Evolutionary conservation across 345 rosid species (phyloP).

Genomic region (Euphorbia pulcherrima): DNA sequence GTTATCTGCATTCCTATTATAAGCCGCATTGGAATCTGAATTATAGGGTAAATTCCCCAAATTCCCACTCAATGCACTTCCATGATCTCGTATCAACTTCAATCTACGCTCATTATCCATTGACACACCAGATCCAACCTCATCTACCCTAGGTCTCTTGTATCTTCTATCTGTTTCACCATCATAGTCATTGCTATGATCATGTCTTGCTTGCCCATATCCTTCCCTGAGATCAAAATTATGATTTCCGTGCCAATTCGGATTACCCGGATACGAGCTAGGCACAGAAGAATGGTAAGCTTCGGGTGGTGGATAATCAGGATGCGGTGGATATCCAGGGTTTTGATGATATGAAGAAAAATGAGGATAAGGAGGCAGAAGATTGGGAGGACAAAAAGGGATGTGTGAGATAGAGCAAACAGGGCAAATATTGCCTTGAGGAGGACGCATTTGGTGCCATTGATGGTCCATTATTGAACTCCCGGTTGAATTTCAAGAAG

Average conservation of each 20-base stretch:
- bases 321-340: conserved; percentile 42
- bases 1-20: not conserved
- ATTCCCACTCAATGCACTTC: conserved; percentile 29
- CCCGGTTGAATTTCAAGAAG: not conserved
- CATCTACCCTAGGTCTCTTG: conserved; percentile 68
- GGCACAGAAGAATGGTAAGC: conserved; percentile 30
- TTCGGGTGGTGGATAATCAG: conserved; percentile 37
- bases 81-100: conserved; percentile 81
- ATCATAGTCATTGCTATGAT: conserved; percentile 22
- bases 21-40: not conserved
- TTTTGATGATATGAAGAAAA: conserved; percentile 27
- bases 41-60: not conserved
- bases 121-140: conserved; percentile 20
- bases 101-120: conserved; percentile 68
- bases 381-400: conserved; percentile 56
- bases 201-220: conserved; percentile 16
- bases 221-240: conserved; percentile 19
- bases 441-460: conserved; percentile 54
- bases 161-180: conserved; percentile 50
- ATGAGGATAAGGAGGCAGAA: conserved; percentile 28
- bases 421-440: conserved; percentile 51
- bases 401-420: conserved; percentile 58
- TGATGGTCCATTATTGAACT: conserved; percentile 37
- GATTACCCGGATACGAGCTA: conserved; percentile 11
- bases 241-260: conserved; percentile 39